Evolutionary conservation across 129 eudicot genomes (phyloP).

Genomic region (Arctium minus): DNA sequence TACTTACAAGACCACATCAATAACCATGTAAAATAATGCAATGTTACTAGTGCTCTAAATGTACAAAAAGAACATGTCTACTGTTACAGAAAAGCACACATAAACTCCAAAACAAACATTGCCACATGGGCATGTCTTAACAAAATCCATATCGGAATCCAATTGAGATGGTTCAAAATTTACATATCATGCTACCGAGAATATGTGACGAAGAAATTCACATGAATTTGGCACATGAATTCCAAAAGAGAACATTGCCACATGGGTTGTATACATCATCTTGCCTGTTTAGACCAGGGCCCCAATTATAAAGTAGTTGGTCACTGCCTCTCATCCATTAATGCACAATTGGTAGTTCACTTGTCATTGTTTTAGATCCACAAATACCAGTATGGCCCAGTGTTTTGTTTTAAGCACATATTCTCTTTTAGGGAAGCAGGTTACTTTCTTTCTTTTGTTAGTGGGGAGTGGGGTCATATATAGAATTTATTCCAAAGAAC

Average conservation of each 20-base stretch:
- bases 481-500: not conserved
- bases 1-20: not conserved
- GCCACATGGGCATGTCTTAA: not conserved
- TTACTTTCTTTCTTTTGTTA: not conserved
- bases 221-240: not conserved
- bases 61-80: not conserved
- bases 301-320: not conserved
- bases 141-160: not conserved
- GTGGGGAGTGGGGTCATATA: conserved; percentile 12
- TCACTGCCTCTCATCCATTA: not conserved
- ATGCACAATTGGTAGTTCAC: not conserved
- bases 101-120: not conserved
- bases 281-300: not conserved
- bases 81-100: not conserved
- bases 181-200: not conserved
- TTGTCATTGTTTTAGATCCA: not conserved
- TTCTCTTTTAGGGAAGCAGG: not conserved
- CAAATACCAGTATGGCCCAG: not conserved
- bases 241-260: not conserved
- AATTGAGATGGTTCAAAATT: not conserved
- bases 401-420: conserved; percentile 4
- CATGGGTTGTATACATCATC: not conserved
- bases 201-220: conserved; percentile 4
- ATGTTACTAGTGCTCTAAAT: not conserved
- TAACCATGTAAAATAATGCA: not conserved